Percentiles rank a stretch among this genome's conserved stretches.
Evolutionary conservation across 1,284 basidiomycete species (phyloP).

Genomic region (Xerocomus nothofagi): DNA sequence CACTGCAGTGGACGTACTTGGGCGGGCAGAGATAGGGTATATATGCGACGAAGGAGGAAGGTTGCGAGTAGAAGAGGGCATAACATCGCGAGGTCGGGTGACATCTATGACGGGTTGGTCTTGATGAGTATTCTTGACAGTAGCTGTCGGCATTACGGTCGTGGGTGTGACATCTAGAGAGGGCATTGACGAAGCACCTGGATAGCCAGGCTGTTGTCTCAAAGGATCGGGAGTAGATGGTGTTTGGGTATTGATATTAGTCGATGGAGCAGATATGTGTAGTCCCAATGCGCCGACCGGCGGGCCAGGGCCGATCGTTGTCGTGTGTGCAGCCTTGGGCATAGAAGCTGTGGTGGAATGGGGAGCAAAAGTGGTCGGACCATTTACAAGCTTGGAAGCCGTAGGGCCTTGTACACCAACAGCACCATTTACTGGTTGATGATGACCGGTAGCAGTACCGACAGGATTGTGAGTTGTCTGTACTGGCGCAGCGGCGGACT

Average conservation of each 20-base stretch:
- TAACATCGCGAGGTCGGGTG: constrained; percentile 24
- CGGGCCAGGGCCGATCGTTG: constrained; percentile 2
- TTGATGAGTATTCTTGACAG: constrained; percentile 21
- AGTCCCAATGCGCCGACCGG: constrained; percentile 8
- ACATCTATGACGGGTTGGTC: constrained; percentile 26
- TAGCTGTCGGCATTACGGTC: constrained; percentile 13
- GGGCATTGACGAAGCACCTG: constrained; percentile 14
- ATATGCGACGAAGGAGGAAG: constrained; percentile 22
- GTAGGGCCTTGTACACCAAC: constrained; percentile 6
- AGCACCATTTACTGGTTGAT: constrained; percentile 11
- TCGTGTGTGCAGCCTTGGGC: constrained; percentile 9
- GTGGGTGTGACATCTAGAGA: constrained; percentile 15
- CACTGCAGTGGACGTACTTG: constrained; percentile 15
- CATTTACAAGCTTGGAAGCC: constrained; percentile 12
- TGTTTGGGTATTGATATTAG: constrained; percentile 12
- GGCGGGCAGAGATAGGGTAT: constrained; percentile 26
- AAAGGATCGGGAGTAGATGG: constrained; percentile 12
- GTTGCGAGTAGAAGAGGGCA: constrained; percentile 20
- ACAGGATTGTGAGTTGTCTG: constrained; percentile 12
- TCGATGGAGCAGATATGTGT: constrained; percentile 9
- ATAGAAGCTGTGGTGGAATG: constrained; percentile 3
- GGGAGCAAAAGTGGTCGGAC: neutral
- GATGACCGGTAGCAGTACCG: constrained; percentile 2
- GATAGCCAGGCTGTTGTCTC: constrained; percentile 22
- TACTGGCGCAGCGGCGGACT: constrained; percentile 1